A percentile compares a stretch with the other conserved stretches of the same genome.
Evolutionary conservation across 2,329 filamentous ascomycete genomes (phyloP).

Genomic region (Calonectria honghensis): DNA sequence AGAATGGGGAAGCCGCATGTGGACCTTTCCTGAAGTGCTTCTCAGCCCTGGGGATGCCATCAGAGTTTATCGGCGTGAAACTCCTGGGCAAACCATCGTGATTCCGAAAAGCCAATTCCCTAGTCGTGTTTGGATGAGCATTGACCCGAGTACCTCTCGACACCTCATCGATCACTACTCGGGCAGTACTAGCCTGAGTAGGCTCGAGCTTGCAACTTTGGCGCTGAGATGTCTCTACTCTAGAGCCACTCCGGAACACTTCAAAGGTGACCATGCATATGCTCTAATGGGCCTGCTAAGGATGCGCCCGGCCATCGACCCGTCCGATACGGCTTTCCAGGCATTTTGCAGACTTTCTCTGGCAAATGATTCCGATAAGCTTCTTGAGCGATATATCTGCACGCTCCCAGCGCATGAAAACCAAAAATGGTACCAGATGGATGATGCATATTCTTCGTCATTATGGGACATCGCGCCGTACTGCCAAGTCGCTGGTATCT

Average conservation of each 20-base stretch:
- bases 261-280: constrained; percentile 59
- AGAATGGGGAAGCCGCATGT: constrained; percentile 56
- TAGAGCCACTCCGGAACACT: constrained; percentile 50
- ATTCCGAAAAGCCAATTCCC: constrained; percentile 60
- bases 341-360: constrained; percentile 61
- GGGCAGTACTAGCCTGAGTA: constrained; percentile 57
- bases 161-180: constrained; percentile 61
- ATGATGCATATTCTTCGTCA: constrained; percentile 56
- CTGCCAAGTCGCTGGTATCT: constrained; percentile 59
- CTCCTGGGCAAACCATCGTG: constrained; percentile 44
- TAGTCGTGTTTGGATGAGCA: constrained; percentile 55
- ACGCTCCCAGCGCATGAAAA: constrained; percentile 49
- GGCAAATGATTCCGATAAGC: constrained; percentile 59
- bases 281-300: constrained; percentile 62
- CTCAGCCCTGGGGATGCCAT: constrained; percentile 52
- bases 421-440: constrained; percentile 58
- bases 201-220: constrained; percentile 58
- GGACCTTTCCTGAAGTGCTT: constrained; percentile 55
- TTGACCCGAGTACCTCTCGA: constrained; percentile 54
- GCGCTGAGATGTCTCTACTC: constrained; percentile 58
- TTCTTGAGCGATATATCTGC: constrained; percentile 60
- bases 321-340: constrained; percentile 59
- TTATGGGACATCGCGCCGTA: constrained; percentile 61
- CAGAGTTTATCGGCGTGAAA: constrained; percentile 52
- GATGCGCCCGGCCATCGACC: constrained; percentile 57